Base-by-base conservation (phyloP, 2,329 filamentous ascomycete species). In the Penicillium sumatraense region DNA sequence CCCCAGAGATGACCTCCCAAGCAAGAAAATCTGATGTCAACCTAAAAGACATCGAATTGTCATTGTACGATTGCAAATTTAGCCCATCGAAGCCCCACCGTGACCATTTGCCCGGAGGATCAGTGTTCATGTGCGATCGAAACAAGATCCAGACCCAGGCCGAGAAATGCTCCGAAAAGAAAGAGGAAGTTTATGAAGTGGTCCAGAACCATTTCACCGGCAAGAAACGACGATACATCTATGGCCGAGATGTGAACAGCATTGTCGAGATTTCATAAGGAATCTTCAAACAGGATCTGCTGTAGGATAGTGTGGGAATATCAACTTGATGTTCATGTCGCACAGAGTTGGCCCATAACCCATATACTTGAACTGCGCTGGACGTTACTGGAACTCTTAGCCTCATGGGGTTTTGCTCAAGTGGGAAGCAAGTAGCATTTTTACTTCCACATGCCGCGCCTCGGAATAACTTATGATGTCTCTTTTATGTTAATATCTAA, bases 101-200 rank as follows among this genome's bases (percentile, higher is more conserved):
- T 21, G 16, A 21, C 11, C 16, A 18, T 11, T 21, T 18, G 8
- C 18, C 16, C 7, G 10, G 16, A 11, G 18, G 16, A 38, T 21
- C 18, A 3, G 7, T 2, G 5, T 9, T 18, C 3, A 2, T 11
- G 11, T 24, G 7, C 9, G 20, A 4, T 41, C 3, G 3, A 21
- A 24, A 10, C 2, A 24, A 41, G 9, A 13, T 6, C 14, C 33
- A 5, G 6, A 18, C 2, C 1, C 14, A 36, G n/a, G n/a, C n/a
- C 18, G 35, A 21, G 21, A 21, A 21, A 20, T 3, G 21, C 11
- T 3, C 9, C 9, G 16, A 40, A 3, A 26, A 49, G 7, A 18
- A 7, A 5, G 23, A 36, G 1, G 6, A 56, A 10, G 53, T 56
- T 9, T 56, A 52, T 18, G 53, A 56, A 36, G 53, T 52, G 13